phyloP scores from a whole-genome alignment of 352 stramenopile species.

The Lagenidium sp. region DNA sequence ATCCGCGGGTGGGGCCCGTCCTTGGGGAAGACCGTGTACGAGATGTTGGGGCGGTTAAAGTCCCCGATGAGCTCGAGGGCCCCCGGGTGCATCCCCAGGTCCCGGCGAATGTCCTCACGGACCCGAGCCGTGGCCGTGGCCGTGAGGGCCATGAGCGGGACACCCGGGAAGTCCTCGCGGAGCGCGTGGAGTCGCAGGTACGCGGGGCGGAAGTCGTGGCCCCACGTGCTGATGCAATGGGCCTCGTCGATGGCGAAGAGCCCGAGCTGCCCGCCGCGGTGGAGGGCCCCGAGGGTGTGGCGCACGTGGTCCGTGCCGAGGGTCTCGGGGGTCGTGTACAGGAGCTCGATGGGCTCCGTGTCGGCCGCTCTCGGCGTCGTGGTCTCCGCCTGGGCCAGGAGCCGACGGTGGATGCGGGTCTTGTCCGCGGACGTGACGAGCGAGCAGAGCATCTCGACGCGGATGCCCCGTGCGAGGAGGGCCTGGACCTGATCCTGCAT shows the following conservation, averaged over 20 bases:
- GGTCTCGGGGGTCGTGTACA: constrained; percentile 87
- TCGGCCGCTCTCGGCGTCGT: too few species aligned
- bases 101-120: constrained; percentile 40
- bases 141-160: constrained; percentile 81
- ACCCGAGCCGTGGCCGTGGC: constrained; percentile 75
- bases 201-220: constrained; percentile 81
- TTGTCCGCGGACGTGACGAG: constrained; percentile 20
- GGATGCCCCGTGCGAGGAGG: constrained; percentile 28
- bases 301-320: constrained; percentile 49
- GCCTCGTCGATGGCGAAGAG: constrained; percentile 86
- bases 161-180: constrained; percentile 16
- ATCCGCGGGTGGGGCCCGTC: constrained; percentile 25
- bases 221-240: constrained; percentile 90
- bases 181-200: constrained; percentile 37
- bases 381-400: constrained; percentile 13
- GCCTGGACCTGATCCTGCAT: constrained; percentile 84
- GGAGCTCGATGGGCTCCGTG: constrained; percentile 31
- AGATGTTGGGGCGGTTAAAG: constrained; percentile 56
- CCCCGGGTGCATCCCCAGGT: constrained; percentile 23
- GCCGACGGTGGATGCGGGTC: constrained; percentile 10
- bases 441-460: constrained; percentile 51
- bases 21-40: constrained; percentile 38
- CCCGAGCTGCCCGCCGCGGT: constrained; percentile 12
- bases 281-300: constrained; percentile 18
- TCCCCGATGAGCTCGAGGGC: constrained; percentile 28